Base-by-base conservation (phyloP, 345 rosid genomes). In the Trapa bicornis region DNA sequence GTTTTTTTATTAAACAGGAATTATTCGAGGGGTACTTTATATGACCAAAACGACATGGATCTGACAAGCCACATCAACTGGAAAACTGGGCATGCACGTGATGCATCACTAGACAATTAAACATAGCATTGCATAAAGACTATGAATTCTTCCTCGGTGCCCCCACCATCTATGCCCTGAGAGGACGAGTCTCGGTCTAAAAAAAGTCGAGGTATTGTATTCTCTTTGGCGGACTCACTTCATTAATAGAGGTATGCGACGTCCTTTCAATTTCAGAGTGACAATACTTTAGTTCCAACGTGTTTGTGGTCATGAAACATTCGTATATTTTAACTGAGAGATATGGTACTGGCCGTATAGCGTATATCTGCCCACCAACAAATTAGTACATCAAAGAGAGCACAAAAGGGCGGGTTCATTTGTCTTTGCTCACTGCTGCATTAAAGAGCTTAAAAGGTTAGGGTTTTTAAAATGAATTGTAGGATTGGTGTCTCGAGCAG, bases 221-320 rank as follows among this genome's bases (percentile, higher is more conserved):
- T 4, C 14, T 47, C 53, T 15, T 7, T 17, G 16, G 16, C 70
- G 64, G 68, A 56, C n/a, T 6, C 70, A 47, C 16, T 33, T 6
- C 70, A 47, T 10, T 3, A 47, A 47, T 15, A 47, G 53, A 58
- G 47, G 47, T 66, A 73, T 36, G 33, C 63, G 62, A 68, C 29
- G 29, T 22, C 61, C 73, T 73, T 68, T 79, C 71, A 22, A 70
- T 71, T 7, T 75, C 75, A 52, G 11, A 47, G 29, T 50, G 47
- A 11, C 61, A 35, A 54, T 6, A 52, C 60, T 57, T 58, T 58
- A 45, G 35, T 36, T 7, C 41, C 41, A 33, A 13, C 6, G 60
- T 50, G 54, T 22, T 6, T 6, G 54, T 14, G 14, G 16, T 32
- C 63, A 58, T 35, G 63, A 32, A 58, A 5, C 14, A 33, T 58